Evolutionary conservation across 1,139 yeast genomes (phyloP).

Genomic region (Kodamaea sp.): DNA sequence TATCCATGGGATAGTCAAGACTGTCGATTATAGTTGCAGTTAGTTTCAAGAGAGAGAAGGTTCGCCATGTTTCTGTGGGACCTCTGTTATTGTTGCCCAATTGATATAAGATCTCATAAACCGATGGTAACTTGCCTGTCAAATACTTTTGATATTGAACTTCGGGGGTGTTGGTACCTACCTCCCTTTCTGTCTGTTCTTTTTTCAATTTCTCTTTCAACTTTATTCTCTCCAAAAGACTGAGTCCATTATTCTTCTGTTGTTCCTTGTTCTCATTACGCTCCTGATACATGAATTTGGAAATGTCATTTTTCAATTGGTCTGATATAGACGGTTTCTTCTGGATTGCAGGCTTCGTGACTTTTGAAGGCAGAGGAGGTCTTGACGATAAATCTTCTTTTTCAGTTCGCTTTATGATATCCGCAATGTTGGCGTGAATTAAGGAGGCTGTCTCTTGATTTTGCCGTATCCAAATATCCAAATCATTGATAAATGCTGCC

Average conservation of each 20-base stretch:
- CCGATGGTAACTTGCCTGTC: conserved; percentile 39
- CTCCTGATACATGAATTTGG: conserved; percentile 33
- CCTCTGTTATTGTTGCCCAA: conserved; percentile 12
- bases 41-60: conserved; percentile 29
- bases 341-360: conserved; percentile 21
- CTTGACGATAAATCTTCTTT: not conserved
- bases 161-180: conserved; percentile 26
- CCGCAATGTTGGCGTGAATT: not conserved
- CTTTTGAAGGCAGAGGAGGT: conserved; percentile 18
- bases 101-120: conserved; percentile 42
- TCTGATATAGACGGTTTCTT: conserved; percentile 10
- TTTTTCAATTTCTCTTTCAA: conserved; percentile 15
- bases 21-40: conserved; percentile 36
- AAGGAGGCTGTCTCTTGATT: conserved; percentile 4
- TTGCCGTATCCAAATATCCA: conserved; percentile 13
- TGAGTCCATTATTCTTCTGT: conserved; percentile 30
- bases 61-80: conserved; percentile 10
- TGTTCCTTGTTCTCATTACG: conserved; percentile 23
- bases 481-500: conserved; percentile 4
- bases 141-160: conserved; percentile 38
- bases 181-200: conserved; percentile 10
- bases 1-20: conserved; percentile 31
- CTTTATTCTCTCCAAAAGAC: conserved; percentile 40
- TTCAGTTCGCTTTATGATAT: not conserved
- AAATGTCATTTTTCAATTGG: conserved; percentile 30